Percentiles rank a stretch among this genome's conserved stretches.
These are phyloP conservation scores for Rhizoclosmatium globosum DNA, from an alignment of 192 early-diverging fungal species.

Conservation along the genomic window DNA sequence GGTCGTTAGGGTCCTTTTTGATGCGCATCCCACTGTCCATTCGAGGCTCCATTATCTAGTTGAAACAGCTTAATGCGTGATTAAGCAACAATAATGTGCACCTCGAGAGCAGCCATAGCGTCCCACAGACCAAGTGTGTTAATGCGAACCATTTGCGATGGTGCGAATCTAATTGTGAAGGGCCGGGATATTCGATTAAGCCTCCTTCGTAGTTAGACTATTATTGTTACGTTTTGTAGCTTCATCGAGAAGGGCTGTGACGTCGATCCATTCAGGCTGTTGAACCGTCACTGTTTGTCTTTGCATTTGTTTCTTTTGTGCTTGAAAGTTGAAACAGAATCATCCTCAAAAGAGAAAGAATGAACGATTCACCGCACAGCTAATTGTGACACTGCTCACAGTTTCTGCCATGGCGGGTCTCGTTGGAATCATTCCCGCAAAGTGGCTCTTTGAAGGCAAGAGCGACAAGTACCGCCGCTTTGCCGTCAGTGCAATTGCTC, in stretches of 20 bases:
- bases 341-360: neutral
- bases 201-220: neutral
- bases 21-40: slow-evolving; percentile 34
- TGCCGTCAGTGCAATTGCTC: neutral
- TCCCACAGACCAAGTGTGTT: slow-evolving; percentile 29
- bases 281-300: neutral
- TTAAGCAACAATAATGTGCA: neutral
- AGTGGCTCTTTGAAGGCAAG: neutral
- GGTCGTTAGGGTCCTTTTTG: neutral
- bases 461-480: neutral
- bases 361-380: neutral
- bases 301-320: slow-evolving; percentile 1
- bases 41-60: slow-evolving; percentile 41
- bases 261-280: slow-evolving; percentile 21
- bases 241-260: slow-evolving; percentile 9
- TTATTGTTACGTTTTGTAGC: slow-evolving; percentile 21
- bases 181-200: neutral
- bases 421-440: neutral
- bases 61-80: slow-evolving; percentile 2
- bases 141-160: slow-evolving; percentile 10
- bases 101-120: slow-evolving; percentile 36
- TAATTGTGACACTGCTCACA: neutral
- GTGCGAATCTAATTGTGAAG: neutral
- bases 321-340: slow-evolving; percentile 1
- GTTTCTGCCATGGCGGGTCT: neutral